These are phyloP conservation scores for Colletotrichum acutatum DNA, from an alignment of 2,329 filamentous ascomycete species.

Conservation along the genomic window DNA sequence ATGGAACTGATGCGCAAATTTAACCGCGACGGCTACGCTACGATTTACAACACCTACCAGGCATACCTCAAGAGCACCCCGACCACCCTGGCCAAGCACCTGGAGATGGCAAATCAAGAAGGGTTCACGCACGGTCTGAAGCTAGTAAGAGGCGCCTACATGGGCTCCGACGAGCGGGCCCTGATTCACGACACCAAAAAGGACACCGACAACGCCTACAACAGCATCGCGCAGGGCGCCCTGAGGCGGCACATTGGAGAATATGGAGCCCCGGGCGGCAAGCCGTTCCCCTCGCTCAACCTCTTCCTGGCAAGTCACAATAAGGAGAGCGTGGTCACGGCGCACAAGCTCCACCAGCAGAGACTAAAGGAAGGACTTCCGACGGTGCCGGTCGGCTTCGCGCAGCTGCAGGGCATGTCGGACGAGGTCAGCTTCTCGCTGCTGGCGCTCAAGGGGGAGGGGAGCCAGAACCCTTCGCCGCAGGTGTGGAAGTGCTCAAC, in stretches of 20 bases:
- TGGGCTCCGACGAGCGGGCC: conserved; percentile 75
- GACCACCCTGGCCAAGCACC: conserved; percentile 66
- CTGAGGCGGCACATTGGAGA: conserved; percentile 71
- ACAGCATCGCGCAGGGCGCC: conserved; percentile 75
- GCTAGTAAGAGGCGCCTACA: conserved; percentile 79
- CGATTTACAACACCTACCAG: conserved; percentile 85
- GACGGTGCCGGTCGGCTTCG: conserved; percentile 52
- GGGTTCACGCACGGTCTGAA: conserved; percentile 78
- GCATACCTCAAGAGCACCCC: conserved; percentile 77
- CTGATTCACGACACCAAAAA: conserved; percentile 79
- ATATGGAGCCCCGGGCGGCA: conserved; percentile 40
- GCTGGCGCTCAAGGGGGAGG: conserved; percentile 39
- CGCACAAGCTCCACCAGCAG: conserved; percentile 68
- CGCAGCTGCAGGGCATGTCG: conserved; percentile 74
- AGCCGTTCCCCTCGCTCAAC: conserved; percentile 65
- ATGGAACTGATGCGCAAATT: conserved; percentile 79
- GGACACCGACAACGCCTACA: conserved; percentile 78
- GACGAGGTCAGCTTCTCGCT: conserved; percentile 85
- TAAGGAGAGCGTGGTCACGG: conserved; percentile 56
- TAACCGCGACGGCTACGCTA: conserved; percentile 72
- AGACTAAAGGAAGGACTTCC: conserved; percentile 58
- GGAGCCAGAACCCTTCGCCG: conserved; percentile 17
- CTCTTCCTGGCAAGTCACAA: conserved; percentile 91
- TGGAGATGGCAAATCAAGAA: conserved; percentile 66
- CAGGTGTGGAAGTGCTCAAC: conserved; percentile 43